phyloP scores from a whole-genome alignment of 306 rosid species.

The Adenanthera pavonina region DNA sequence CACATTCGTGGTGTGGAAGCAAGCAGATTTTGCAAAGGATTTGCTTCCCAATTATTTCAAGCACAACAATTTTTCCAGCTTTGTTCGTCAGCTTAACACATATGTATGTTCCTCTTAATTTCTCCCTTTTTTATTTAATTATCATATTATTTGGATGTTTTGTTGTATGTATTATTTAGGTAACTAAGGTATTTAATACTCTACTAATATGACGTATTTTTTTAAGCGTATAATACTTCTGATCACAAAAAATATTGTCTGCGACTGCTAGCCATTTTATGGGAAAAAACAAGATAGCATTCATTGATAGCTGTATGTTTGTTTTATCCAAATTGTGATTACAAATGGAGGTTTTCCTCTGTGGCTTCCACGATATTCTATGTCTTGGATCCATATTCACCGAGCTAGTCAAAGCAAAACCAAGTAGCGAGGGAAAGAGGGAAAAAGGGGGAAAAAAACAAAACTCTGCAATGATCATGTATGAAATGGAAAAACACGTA shows the following conservation, averaged over 20 bases:
- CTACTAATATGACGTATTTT: background rate
- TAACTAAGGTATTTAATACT: too few species aligned
- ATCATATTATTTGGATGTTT: too few species aligned
- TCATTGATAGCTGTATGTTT: background rate
- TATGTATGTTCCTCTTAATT: conserved; percentile 55
- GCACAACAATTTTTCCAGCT: conserved; percentile 97
- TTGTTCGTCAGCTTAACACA: conserved; percentile 95
- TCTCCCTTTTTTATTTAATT: too few species aligned
- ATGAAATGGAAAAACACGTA: background rate
- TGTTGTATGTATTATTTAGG: too few species aligned
- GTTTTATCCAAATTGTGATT: background rate
- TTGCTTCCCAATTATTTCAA: conserved; percentile 84
- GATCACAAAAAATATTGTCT: too few species aligned
- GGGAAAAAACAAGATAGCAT: background rate
- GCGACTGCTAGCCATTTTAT: too few species aligned
- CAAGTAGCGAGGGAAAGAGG: too few species aligned
- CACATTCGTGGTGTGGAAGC: conserved; percentile 84
- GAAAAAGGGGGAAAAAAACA: background rate
- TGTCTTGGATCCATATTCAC: background rate
- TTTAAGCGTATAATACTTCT: too few species aligned
- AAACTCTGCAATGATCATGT: background rate
- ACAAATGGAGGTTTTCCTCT: background rate
- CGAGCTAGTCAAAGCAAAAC: background rate
- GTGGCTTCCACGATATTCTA: background rate
- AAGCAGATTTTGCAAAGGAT: conserved; percentile 76